Conservation (phyloP, 768 basidiomycete genomes). For the Psilocybe subaeruginosa region DNA sequence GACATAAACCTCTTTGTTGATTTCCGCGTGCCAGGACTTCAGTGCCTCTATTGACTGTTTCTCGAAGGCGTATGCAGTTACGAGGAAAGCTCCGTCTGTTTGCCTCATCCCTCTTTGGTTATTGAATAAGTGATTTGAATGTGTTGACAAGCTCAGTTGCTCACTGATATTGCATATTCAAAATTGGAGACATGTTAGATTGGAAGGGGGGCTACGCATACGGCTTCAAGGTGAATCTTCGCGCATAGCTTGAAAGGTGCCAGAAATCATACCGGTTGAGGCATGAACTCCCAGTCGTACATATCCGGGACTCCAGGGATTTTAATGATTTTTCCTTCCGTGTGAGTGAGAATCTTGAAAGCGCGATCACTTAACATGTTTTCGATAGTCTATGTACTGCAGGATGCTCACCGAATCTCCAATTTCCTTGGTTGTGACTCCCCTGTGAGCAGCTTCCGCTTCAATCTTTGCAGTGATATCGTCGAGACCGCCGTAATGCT, state of each 20-base stretch:
- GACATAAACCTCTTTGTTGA: conserved; percentile 6
- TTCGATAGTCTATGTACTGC: not conserved
- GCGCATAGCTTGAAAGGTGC: not conserved
- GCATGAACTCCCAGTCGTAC: conserved; percentile 8
- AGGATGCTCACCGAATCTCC: not conserved
- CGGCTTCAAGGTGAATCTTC: not conserved
- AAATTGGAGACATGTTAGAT: not conserved
- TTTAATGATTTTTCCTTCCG: not conserved
- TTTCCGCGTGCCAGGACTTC: conserved; percentile 8
- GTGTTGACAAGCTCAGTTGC: not conserved
- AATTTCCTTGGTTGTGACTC: not conserved
- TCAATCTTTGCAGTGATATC: not conserved
- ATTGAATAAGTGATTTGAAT: no score
- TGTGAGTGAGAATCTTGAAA: not conserved
- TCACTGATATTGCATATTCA: not conserved
- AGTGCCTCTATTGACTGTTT: conserved; percentile 5
- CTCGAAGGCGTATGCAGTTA: conserved; percentile 7
- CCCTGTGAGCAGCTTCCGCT: not conserved
- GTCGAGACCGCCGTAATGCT: not conserved
- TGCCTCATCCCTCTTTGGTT: conserved; percentile 4
- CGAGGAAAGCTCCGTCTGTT: conserved; percentile 7
- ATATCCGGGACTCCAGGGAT: conserved; percentile 5
- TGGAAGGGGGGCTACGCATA: not conserved
- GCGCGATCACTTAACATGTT: not conserved
- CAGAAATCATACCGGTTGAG: not conserved